A percentile compares a stretch with the other conserved stretches of the same genome.
Evolutionary conservation across 1,284 basidiomycete species (phyloP).

Genomic region (Coniophora puteana): DNA sequence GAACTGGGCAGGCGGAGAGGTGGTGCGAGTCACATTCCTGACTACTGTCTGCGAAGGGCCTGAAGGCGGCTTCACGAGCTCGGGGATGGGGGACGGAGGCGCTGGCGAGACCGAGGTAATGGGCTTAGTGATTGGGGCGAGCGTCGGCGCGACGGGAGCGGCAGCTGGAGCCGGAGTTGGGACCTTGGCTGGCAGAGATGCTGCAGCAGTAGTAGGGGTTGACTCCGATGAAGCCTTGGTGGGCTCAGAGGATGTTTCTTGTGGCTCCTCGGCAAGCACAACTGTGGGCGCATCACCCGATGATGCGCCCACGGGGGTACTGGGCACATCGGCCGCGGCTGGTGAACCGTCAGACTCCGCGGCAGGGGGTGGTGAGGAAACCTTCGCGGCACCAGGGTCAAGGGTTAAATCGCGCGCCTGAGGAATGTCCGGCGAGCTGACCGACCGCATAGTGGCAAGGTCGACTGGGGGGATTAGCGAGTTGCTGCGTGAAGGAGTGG

Average conservation of each 20-base stretch:
- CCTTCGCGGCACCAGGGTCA: neutral
- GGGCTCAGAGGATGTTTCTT: too few relatives aligned
- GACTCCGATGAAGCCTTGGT: too few relatives aligned
- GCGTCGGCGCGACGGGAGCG: too few relatives aligned
- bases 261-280: too few relatives aligned
- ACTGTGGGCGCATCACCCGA: too few relatives aligned
- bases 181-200: too few relatives aligned
- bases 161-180: too few relatives aligned
- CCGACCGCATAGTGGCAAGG: slow-evolving; percentile 17
- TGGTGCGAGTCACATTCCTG: slow-evolving; percentile 3
- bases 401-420: neutral
- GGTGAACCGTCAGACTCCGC: too few relatives aligned
- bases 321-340: too few relatives aligned
- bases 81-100: neutral
- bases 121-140: too few relatives aligned
- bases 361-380: neutral
- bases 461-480: slow-evolving; percentile 24
- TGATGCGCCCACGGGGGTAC: too few relatives aligned
- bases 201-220: too few relatives aligned
- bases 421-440: slow-evolving; percentile 10
- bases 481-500: slow-evolving; percentile 18
- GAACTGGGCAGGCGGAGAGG: slow-evolving; percentile 27
- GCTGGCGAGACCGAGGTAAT: neutral
- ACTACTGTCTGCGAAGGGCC: slow-evolving; percentile 4
- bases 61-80: neutral